phyloP scores from a whole-genome alignment of 345 rosid species.

The Lepidium africanum region DNA sequence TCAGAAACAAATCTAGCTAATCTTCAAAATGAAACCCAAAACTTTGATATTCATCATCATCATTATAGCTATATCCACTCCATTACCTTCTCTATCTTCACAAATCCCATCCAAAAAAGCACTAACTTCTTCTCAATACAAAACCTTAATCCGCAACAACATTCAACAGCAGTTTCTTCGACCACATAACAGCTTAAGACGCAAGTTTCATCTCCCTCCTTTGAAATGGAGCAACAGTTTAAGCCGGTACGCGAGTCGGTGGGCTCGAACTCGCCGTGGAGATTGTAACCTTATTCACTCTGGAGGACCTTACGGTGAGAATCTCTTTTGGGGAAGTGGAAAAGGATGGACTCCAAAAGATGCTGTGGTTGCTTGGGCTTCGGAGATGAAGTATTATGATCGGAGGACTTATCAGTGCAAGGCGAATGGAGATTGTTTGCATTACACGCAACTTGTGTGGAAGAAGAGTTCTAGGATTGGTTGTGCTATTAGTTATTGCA shows the following conservation, averaged over 20 bases:
- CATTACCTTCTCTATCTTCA: not conserved
- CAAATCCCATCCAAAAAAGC: not conserved
- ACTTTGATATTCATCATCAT: not conserved
- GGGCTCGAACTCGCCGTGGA: constrained; percentile 33
- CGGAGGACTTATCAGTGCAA: constrained; percentile 37
- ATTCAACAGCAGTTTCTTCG: constrained; percentile 33
- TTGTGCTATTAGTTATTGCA: constrained; percentile 41
- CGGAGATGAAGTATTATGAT: constrained; percentile 40
- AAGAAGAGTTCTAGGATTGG: constrained; percentile 47
- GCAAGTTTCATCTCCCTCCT: constrained; percentile 42
- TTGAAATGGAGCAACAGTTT: constrained; percentile 53
- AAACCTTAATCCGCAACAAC: constrained; percentile 4
- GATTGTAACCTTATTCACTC: constrained; percentile 55
- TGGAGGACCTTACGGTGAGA: constrained; percentile 45
- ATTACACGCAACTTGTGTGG: constrained; percentile 69
- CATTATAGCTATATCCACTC: not conserved
- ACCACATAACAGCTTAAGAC: constrained; percentile 42
- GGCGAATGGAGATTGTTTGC: constrained; percentile 36
- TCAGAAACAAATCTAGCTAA: constrained; percentile 15
- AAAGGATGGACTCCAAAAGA: constrained; percentile 38
- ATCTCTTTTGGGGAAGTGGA: constrained; percentile 60
- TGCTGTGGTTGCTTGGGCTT: constrained; percentile 51
- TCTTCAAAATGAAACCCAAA: constrained; percentile 18
- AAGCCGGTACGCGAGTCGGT: constrained; percentile 36
- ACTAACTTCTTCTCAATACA: constrained; percentile 2